These are phyloP conservation scores for Plantago rigida DNA, from an alignment of 305 asterid genomes.

Conservation along the genomic window DNA sequence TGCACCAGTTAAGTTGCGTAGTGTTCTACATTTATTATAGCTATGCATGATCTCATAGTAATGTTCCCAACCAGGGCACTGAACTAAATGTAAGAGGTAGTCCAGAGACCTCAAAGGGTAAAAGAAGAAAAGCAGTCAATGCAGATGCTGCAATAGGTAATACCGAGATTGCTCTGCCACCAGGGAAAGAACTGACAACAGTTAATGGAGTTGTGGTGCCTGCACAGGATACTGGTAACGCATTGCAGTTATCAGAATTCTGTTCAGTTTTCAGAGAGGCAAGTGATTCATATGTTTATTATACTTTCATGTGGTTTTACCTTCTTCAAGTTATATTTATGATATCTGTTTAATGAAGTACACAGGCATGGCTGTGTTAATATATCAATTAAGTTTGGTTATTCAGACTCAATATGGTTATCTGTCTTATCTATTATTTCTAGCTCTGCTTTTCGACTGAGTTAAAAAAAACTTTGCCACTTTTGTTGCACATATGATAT, in stretches of 20 bases:
- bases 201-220: constrained; percentile 30
- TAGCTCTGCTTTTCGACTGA: too few species aligned
- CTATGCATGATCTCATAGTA: constrained; percentile 21
- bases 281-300: constrained; percentile 24
- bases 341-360: too few species aligned
- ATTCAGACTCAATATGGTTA: too few species aligned
- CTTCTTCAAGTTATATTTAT: too few species aligned
- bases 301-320: too few species aligned
- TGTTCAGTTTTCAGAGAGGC: constrained; percentile 69
- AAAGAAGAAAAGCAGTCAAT: constrained; percentile 23
- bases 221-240: constrained; percentile 39
- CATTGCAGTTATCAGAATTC: constrained; percentile 72
- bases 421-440: too few species aligned
- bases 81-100: too few species aligned
- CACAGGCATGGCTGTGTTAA: too few species aligned
- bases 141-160: not conserved
- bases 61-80: too few species aligned
- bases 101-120: not conserved
- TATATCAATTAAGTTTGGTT: too few species aligned
- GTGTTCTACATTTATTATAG: not conserved
- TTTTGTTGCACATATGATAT: too few species aligned
- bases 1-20: constrained; percentile 20
- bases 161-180: constrained; percentile 30
- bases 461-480: too few species aligned
- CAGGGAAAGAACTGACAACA: constrained; percentile 37